phyloP scores from a whole-genome alignment of 345 rosid genomes.

The Combretum micranthum region DNA sequence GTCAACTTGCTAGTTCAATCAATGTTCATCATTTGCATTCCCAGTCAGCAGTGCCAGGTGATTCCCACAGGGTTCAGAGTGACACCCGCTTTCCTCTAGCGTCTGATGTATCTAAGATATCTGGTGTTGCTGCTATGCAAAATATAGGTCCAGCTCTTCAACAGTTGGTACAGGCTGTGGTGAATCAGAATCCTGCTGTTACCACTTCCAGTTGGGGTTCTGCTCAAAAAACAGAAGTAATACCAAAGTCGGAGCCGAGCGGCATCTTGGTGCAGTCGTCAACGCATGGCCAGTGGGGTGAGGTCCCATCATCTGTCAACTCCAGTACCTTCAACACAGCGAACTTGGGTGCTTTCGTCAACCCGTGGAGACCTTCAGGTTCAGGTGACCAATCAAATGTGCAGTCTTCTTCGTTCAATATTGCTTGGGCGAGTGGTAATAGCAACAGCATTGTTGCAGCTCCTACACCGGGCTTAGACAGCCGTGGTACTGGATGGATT shows the following conservation, averaged over 20 bases:
- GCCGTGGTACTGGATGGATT: conserved; percentile 53
- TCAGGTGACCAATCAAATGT: conserved; percentile 28
- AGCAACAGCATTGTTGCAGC: conserved; percentile 27
- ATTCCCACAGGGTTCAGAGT: conserved; percentile 29
- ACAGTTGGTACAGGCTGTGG: conserved; percentile 36
- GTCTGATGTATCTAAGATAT: conserved; percentile 17
- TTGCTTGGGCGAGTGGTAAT: conserved; percentile 45
- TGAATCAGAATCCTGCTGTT: conserved; percentile 21
- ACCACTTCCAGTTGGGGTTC: conserved; percentile 39
- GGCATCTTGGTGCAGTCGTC: conserved; percentile 24
- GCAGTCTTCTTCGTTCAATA: conserved; percentile 30
- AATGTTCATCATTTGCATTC: conserved; percentile 27
- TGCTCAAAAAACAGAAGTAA: conserved; percentile 33
- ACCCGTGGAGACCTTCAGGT: conserved; percentile 55
- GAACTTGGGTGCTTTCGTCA: conserved; percentile 35
- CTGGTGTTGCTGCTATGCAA: conserved; percentile 26
- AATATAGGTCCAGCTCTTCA: conserved; percentile 27
- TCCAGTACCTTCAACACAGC: conserved; percentile 29
- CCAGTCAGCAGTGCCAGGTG: conserved; percentile 20
- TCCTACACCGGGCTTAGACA: conserved; percentile 33
- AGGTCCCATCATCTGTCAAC: conserved; percentile 28
- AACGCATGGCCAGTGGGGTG: conserved; percentile 35
- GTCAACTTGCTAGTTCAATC: conserved; percentile 24
- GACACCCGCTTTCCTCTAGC: conserved; percentile 23
- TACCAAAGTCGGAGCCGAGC: conserved; percentile 32